Conservation (phyloP, 2,329 filamentous ascomycete genomes). For the Thelonectria discophora region DNA sequence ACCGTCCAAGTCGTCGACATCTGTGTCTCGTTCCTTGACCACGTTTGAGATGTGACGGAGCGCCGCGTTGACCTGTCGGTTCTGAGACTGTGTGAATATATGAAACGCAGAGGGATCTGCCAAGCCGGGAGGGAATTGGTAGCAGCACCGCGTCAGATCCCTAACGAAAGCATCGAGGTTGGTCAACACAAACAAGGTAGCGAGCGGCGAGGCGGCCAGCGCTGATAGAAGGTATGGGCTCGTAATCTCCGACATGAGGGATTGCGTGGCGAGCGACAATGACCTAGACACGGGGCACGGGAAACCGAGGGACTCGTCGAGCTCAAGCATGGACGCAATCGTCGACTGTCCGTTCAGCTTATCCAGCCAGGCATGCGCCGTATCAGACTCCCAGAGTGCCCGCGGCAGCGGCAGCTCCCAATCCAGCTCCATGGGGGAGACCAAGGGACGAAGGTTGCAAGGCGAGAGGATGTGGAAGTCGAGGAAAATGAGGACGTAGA, state of each 20-base stretch:
- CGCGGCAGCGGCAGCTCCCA: constrained; percentile 46
- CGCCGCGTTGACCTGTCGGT: constrained; percentile 41
- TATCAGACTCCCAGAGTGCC: constrained; percentile 44
- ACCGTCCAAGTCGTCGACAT: constrained; percentile 21
- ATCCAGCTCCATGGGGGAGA: constrained; percentile 45
- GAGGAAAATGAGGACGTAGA: constrained; percentile 43
- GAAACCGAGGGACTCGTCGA: constrained; percentile 25
- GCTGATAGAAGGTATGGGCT: constrained; percentile 37
- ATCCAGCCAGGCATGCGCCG: constrained; percentile 40
- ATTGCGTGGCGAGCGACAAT: constrained; percentile 44
- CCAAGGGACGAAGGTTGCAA: constrained; percentile 43
- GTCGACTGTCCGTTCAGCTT: constrained; percentile 33
- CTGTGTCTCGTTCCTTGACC: constrained; percentile 15
- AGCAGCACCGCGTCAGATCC: constrained; percentile 48
- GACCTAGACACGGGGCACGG: constrained; percentile 39
- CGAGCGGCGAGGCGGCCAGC: constrained; percentile 40
- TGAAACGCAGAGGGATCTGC: constrained; percentile 46
- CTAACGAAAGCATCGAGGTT: constrained; percentile 43
- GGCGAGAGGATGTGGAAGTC: constrained; percentile 44
- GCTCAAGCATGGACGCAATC: constrained; percentile 19
- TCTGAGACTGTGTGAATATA: constrained; percentile 46
- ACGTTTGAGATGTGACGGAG: constrained; percentile 36
- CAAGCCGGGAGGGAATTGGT: constrained; percentile 45
- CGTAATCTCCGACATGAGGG: constrained; percentile 43
- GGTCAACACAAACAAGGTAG: constrained; percentile 41